Conservation (phyloP, 2,329 filamentous ascomycete species). For the Beauveria australis region DNA sequence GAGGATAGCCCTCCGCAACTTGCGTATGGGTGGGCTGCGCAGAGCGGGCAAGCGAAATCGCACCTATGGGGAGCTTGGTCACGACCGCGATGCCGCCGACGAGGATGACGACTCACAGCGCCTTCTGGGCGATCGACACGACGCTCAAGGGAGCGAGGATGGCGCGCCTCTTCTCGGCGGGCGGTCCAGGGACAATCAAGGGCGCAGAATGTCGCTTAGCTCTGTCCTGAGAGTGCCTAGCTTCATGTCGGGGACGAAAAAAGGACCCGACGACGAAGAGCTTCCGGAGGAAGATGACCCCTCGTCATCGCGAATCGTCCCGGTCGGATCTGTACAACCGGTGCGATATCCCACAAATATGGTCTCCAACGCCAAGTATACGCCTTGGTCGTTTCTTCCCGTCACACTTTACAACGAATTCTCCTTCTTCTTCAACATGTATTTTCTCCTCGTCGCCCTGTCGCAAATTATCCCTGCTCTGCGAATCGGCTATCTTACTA, state of each 20-base stretch:
- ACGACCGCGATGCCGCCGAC: conserved; percentile 46
- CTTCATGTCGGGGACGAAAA: conserved; percentile 25
- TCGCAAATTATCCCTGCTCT: conserved; percentile 87
- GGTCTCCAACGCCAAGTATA: conserved; percentile 97
- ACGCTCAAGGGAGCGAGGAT: conserved; percentile 59
- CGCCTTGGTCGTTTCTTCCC: conserved; percentile 86
- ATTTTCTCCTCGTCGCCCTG: conserved; percentile 89
- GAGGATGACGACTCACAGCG: conserved; percentile 65
- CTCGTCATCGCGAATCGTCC: conserved; percentile 63
- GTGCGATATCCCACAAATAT: conserved; percentile 81
- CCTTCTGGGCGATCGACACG: conserved; percentile 55
- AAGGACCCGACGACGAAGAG: conserved; percentile 30
- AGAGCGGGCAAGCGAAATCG: conserved; percentile 45
- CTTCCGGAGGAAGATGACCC: conserved; percentile 52
- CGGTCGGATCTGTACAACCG: conserved; percentile 65
- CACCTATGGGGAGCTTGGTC: conserved; percentile 53
- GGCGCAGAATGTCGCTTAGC: conserved; percentile 19
- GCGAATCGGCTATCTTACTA: conserved; percentile 88
- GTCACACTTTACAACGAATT: conserved; percentile 97
- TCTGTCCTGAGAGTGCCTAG: conserved; percentile 17
- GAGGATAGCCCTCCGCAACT: conserved; percentile 61
- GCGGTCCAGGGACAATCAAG: conserved; percentile 13
- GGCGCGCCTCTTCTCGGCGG: conserved; percentile 58
- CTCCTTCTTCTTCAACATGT: conserved; percentile 99
- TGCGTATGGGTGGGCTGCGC: conserved; percentile 58